Conservation (phyloP, 441 rosid genomes). For the Pelargonium citronellum region DNA sequence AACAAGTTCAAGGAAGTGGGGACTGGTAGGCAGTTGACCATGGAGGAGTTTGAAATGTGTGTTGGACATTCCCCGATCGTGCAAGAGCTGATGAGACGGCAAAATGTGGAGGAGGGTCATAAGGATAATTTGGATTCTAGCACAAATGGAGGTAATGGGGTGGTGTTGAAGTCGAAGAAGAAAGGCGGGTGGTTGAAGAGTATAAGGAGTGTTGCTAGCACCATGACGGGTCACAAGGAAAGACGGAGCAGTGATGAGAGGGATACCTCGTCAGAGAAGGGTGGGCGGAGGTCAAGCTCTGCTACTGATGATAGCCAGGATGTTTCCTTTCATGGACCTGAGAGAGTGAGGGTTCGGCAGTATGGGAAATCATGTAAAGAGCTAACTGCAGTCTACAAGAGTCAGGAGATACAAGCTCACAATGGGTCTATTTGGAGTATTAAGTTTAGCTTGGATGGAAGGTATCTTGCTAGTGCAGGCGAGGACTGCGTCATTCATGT, state of each 20-base stretch:
- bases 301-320: constrained; percentile 98
- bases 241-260: constrained; percentile 84
- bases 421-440: constrained; percentile 64
- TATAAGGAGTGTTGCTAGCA: constrained; percentile 64
- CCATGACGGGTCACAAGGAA: constrained; percentile 62
- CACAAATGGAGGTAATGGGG: constrained; percentile 33
- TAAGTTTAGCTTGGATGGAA: constrained; percentile 75
- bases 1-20: constrained; percentile 84
- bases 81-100: constrained; percentile 94
- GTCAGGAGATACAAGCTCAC: constrained; percentile 70
- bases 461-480: constrained; percentile 70
- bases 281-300: constrained; percentile 91
- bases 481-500: constrained; percentile 64
- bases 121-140: constrained; percentile 43
- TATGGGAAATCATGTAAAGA: constrained; percentile 62
- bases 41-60: constrained; percentile 85
- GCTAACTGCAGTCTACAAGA: constrained; percentile 53
- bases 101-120: constrained; percentile 69
- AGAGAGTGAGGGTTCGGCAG: constrained; percentile 61
- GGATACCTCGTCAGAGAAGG: constrained; percentile 86
- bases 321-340: constrained; percentile 69
- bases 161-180: constrained; percentile 47
- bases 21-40: constrained; percentile 77
- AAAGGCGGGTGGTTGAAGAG: constrained; percentile 78
- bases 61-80: constrained; percentile 96